A percentile compares a stretch with the other conserved stretches of the same genome.
These are phyloP conservation scores for Diaporthe longicolla DNA, from an alignment of 2,329 filamentous ascomycete genomes.

Conservation along the genomic window DNA sequence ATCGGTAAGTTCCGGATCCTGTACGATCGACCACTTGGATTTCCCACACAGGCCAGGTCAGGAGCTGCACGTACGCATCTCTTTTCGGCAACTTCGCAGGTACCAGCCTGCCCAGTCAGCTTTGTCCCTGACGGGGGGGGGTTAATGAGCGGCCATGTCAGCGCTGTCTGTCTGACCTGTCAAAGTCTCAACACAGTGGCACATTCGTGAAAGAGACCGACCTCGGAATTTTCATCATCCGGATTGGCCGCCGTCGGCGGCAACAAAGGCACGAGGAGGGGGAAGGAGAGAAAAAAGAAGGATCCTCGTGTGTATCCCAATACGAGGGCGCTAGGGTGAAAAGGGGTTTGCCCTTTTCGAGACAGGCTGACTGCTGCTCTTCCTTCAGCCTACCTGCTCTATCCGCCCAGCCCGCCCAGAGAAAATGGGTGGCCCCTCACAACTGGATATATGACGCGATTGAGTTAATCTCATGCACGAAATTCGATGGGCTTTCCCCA, in stretches of 20 bases:
- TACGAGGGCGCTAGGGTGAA: slow-evolving; percentile 42
- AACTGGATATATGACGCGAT: slow-evolving; percentile 16
- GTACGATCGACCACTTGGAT: neutral
- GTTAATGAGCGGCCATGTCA: neutral
- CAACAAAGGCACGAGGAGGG: slow-evolving; percentile 4
- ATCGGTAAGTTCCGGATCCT: slow-evolving; percentile 27
- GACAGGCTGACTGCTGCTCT: slow-evolving; percentile 20
- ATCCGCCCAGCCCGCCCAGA: slow-evolving; percentile 19
- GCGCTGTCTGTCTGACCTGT: neutral
- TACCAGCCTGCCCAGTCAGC: slow-evolving; percentile 15
- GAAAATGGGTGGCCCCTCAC: slow-evolving; percentile 4
- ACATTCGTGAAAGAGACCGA: neutral
- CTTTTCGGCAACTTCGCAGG: slow-evolving; percentile 18
- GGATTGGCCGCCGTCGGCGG: slow-evolving; percentile 26
- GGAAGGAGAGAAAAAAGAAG: slow-evolving; percentile 3
- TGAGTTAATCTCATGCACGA: slow-evolving; percentile 3
- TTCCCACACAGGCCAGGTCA: slow-evolving; percentile 12
- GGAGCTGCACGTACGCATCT: slow-evolving; percentile 16
- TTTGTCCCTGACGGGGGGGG: slow-evolving; percentile 6
- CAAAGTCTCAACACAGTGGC: neutral
- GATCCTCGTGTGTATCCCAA: slow-evolving; percentile 33
- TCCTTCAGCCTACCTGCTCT: slow-evolving; percentile 24
- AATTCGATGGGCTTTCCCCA: slow-evolving; percentile 4
- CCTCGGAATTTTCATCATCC: slow-evolving; percentile 10
- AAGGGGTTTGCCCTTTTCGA: slow-evolving; percentile 14